Base-by-base conservation (phyloP, 768 basidiomycete genomes). In the Punctularia strigosozonata region DNA sequence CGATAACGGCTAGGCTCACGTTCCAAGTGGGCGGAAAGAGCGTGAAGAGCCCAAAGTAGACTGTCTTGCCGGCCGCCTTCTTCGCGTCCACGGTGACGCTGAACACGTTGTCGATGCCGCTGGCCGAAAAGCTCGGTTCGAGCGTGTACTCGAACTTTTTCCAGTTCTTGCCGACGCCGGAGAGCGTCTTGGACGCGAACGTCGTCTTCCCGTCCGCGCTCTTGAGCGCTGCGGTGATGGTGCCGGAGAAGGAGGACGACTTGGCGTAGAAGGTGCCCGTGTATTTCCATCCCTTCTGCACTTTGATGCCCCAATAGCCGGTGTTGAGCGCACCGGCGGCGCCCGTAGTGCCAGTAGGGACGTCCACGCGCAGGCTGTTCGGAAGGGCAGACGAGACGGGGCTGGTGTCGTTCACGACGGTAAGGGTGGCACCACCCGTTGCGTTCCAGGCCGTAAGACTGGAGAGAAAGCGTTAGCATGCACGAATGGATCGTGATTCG, bases 21-120 rank as follows among this genome's bases (percentile, higher is more conserved):
- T 48, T 53, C 44, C 49, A 56, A 3, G 55, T 56, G 6, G 54
- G 54, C 14, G 55, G 55, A 41, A 55, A 55, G 10, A 56, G 43
- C 4, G 45, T 46, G 40, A 55, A 47, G 31, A 53, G 37, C 1
- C 42, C 42, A 24, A 54, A 51, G 26, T 45, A 43, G 28, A 54
- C 25, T 5, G 47, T 43, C 31, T 41, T 23, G 3, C 46, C 48
- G 12, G 30, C 34, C 1, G 39, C 39, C 18, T 37, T 15, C 3
- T 41, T 36, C 13, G 48, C 52, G 22, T 50, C 41, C 31, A 55
- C 38, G 12, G 45, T 46, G 21, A 55, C 43, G n/a, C 28, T 36
- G 39, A 55, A 52, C 10, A 48, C 38, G 37, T 52, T 55, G 31
- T 47, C 45, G 19, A 38, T 31, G 37, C 49, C 42, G n/a, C 32